phyloP scores from a whole-genome alignment of 2,329 filamentous ascomycete species.

The Alternaria consortialis region DNA sequence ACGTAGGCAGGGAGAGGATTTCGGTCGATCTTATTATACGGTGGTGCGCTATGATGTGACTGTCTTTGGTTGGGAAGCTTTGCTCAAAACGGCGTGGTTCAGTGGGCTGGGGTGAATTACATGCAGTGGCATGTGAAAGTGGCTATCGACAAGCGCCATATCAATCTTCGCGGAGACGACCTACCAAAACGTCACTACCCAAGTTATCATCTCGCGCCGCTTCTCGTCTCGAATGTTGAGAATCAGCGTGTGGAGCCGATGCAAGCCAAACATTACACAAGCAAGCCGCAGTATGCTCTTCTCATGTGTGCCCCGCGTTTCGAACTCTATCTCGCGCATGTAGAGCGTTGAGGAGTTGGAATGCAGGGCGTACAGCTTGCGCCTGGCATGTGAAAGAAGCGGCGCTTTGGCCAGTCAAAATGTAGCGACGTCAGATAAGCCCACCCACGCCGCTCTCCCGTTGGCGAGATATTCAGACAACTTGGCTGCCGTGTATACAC shows the following conservation, averaged over 20 bases:
- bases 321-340: constrained; percentile 7
- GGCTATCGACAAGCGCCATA: background rate
- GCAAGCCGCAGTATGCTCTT: constrained; percentile 8
- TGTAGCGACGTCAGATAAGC: constrained; percentile 14
- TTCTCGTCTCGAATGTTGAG: constrained; percentile 3
- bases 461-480: constrained; percentile 10
- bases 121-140: constrained; percentile 39
- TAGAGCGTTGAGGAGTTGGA: constrained; percentile 27
- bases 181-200: constrained; percentile 14
- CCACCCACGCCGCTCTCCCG: constrained; percentile 17
- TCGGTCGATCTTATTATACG: constrained; percentile 38
- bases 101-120: constrained; percentile 7
- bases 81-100: constrained; percentile 37
- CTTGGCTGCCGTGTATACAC: constrained; percentile 5
- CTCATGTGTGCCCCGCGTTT: constrained; percentile 16
- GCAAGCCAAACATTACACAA: constrained; percentile 5
- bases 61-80: constrained; percentile 23
- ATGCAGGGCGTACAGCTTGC: constrained; percentile 15
- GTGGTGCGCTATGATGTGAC: constrained; percentile 26
- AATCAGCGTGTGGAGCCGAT: constrained; percentile 7
- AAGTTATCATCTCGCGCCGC: background rate
- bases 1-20: constrained; percentile 17
- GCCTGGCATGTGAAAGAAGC: constrained; percentile 37
- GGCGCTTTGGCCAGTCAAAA: constrained; percentile 24
- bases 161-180: background rate